These are phyloP conservation scores for Phytophthora macrochlamydospora DNA, from an alignment of 352 stramenopile species.

Conservation along the genomic window DNA sequence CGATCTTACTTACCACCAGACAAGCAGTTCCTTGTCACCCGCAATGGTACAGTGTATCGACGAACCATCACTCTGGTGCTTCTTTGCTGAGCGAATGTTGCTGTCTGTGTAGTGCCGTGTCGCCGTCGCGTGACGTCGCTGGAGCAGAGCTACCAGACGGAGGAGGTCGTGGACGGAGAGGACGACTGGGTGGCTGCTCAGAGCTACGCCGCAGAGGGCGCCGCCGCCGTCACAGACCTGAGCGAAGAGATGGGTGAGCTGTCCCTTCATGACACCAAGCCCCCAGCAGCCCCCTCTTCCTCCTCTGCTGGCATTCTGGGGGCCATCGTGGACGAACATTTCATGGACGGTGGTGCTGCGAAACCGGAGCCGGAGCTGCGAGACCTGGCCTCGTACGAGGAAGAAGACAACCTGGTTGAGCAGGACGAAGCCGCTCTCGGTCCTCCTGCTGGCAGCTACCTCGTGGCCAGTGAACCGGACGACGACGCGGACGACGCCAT, in stretches of 20 bases:
- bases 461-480: conserved; percentile 73
- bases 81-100: not conserved
- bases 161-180: conserved; percentile 76
- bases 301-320: conserved; percentile 47
- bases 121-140: conserved; percentile 77
- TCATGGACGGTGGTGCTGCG: conserved; percentile 24
- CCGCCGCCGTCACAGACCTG: conserved; percentile 45
- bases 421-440: conserved; percentile 65
- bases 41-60: conserved; percentile 44
- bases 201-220: conserved; percentile 64
- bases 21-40: conserved; percentile 91
- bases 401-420: conserved; percentile 79
- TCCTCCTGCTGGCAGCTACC: conserved; percentile 36
- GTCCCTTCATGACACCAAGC: conserved; percentile 45
- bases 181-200: conserved; percentile 91
- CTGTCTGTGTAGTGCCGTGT: conserved; percentile 76
- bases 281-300: conserved; percentile 1
- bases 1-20: conserved; percentile 77
- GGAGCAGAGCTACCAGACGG: conserved; percentile 77
- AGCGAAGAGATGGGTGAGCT: conserved; percentile 66
- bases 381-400: conserved; percentile 74
- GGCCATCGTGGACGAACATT: conserved; percentile 80
- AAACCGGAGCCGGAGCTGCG: conserved; percentile 31
- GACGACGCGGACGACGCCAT: conserved; percentile 92
- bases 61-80: not conserved